A percentile compares a stretch with the other conserved stretches of the same genome.
Conservation (phyloP, 441 rosid genomes). For the Mallotus repandus region DNA sequence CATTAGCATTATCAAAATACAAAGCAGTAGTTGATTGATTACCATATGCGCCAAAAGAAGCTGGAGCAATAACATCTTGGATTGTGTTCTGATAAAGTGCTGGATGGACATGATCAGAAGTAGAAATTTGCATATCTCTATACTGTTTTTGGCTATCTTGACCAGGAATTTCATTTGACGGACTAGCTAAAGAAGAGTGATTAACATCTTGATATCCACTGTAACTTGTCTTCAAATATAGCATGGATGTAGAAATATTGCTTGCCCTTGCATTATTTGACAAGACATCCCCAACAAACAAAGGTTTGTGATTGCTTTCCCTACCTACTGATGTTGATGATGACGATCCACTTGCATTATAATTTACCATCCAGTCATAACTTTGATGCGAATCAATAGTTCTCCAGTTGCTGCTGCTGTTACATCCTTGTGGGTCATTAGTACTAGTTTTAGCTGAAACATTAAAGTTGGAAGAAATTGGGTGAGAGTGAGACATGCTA, state of each 20-base stretch:
- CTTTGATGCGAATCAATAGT: conserved; percentile 31
- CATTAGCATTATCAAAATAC: conserved; percentile 14
- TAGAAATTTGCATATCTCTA: conserved; percentile 30
- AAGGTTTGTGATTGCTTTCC: conserved; percentile 30
- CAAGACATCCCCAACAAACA: conserved; percentile 36
- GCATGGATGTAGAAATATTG: conserved; percentile 18
- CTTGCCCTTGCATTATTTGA: conserved; percentile 38
- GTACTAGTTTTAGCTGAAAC: conserved; percentile 18
- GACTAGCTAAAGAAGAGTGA: conserved; percentile 29
- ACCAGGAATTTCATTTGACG: conserved; percentile 28
- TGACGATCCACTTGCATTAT: conserved; percentile 31
- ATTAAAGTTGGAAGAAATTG: conserved; percentile 19
- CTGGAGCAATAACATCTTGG: conserved; percentile 32
- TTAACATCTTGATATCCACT: conserved; percentile 32
- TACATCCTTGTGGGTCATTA: conserved; percentile 32
- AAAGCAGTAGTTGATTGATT: conserved; percentile 24
- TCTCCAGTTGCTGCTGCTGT: conserved; percentile 33
- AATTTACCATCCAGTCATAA: conserved; percentile 45
- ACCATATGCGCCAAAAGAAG: conserved; percentile 27
- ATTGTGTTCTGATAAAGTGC: conserved; percentile 23
- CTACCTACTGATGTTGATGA: conserved; percentile 21
- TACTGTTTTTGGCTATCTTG: conserved; percentile 29
- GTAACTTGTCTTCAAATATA: conserved; percentile 25
- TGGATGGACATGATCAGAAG: conserved; percentile 17
- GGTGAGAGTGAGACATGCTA: conserved; percentile 19